These are phyloP conservation scores for Bromus sterilis DNA, from an alignment of 176 grass and related monocot genomes.

Conservation along the genomic window DNA sequence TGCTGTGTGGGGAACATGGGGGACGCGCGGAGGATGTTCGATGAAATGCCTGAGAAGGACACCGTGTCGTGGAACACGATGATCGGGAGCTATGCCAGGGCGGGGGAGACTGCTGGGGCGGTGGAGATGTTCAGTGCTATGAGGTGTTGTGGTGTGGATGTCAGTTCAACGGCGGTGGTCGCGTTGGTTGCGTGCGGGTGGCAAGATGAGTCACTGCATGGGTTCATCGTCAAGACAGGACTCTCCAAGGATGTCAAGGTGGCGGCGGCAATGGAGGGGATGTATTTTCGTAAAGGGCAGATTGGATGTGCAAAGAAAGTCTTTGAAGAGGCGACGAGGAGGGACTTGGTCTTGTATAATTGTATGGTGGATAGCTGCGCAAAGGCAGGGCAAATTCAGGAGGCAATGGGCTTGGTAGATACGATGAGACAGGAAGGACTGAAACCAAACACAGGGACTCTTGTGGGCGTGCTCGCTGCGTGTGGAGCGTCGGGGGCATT, in stretches of 20 bases:
- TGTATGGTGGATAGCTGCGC: conserved; percentile 65
- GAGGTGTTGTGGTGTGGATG: neutral
- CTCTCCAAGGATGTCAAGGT: conserved; percentile 28
- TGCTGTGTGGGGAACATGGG: neutral
- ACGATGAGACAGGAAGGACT: conserved; percentile 42
- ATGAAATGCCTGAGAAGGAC: conserved; percentile 30
- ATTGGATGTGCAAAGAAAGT: conserved; percentile 28
- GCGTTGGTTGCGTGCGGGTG: conserved; percentile 3
- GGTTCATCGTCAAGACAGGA: conserved; percentile 36
- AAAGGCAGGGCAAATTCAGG: conserved; percentile 30
- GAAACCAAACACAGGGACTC: conserved; percentile 34
- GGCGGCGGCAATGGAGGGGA: conserved; percentile 31
- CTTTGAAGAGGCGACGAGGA: conserved; percentile 19
- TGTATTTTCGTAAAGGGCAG: conserved; percentile 20
- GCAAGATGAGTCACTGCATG: conserved; percentile 29
- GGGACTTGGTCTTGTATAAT: conserved; percentile 59
- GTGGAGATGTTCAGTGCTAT: conserved; percentile 26
- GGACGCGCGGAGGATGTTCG: conserved; percentile 28
- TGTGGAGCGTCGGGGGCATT: conserved; percentile 33
- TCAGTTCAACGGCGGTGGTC: conserved; percentile 1
- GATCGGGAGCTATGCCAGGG: conserved; percentile 33
- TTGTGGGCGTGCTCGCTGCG: conserved; percentile 46
- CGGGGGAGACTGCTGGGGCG: neutral
- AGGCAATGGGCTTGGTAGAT: conserved; percentile 31
- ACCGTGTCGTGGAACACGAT: conserved; percentile 47